Percentiles rank a stretch among this genome's conserved stretches.
Evolutionary conservation across 495 filamentous ascomycete genomes (phyloP).

Genomic region (Elaphomyces granulatus): DNA sequence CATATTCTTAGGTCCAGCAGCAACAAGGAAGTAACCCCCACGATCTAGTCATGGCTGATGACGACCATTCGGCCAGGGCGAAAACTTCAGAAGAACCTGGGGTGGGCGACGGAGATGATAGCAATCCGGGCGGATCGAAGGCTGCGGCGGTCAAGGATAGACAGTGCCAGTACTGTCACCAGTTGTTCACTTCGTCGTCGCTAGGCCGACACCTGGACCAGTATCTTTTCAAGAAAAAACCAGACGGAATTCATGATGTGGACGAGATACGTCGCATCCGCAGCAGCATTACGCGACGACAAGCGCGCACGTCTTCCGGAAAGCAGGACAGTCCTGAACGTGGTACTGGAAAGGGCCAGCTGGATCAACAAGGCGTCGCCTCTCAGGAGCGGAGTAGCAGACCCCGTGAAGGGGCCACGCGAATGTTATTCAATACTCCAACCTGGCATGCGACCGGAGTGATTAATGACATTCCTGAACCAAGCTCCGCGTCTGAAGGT

Average conservation of each 20-base stretch:
- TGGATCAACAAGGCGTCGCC: conserved; percentile 12
- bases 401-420: conserved; percentile 28
- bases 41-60: no score
- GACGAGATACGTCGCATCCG: conserved; percentile 72
- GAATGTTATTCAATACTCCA: conserved; percentile 42
- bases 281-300: conserved; percentile 67
- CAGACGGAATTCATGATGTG: conserved; percentile 78
- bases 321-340: conserved; percentile 39
- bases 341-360: conserved; percentile 16
- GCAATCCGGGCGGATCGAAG: conserved; percentile 20
- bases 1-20: no score
- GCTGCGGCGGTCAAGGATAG: conserved; percentile 54
- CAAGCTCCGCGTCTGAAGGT: conserved; percentile 22
- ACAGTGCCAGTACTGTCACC: conserved; percentile 69
- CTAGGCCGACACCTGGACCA: conserved; percentile 86
- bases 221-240: conserved; percentile 77
- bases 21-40: no score
- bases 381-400: conserved; percentile 15
- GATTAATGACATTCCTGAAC: conserved; percentile 56
- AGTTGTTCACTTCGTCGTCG: conserved; percentile 80
- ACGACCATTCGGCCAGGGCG: no score
- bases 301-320: conserved; percentile 47
- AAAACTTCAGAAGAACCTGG: not conserved
- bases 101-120: conserved; percentile 18
- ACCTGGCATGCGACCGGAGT: conserved; percentile 73